phyloP scores from a whole-genome alignment of 1,284 basidiomycete species.

The Fistulina hepatica region DNA sequence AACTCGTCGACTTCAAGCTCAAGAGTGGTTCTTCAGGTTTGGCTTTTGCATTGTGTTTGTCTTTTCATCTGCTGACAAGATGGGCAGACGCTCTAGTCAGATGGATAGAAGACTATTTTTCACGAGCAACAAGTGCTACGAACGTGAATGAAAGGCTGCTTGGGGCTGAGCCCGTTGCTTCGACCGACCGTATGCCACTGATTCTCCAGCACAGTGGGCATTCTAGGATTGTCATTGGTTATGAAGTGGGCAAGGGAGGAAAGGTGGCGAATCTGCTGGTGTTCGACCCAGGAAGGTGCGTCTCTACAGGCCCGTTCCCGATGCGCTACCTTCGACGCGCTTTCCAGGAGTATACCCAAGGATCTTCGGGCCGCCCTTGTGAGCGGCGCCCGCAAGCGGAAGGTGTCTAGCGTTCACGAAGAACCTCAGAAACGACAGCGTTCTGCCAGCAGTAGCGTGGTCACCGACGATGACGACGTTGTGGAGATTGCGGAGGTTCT shows the following conservation, averaged over 20 bases:
- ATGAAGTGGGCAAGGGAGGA: constrained; percentile 52
- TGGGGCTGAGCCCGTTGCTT: constrained; percentile 37
- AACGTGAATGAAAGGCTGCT: constrained; percentile 39
- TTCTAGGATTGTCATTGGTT: constrained; percentile 77
- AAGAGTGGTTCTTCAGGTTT: constrained; percentile 28
- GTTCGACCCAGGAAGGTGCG: constrained; percentile 72
- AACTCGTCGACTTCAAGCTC: constrained; percentile 53
- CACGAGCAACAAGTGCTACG: constrained; percentile 25
- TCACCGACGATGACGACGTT: constrained; percentile 12
- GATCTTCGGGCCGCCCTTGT: too few relatives aligned
- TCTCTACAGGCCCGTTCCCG: constrained; percentile 4
- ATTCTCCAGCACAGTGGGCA: constrained; percentile 76
- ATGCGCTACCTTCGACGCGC: constrained; percentile 8
- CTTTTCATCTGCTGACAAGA: constrained; percentile 21
- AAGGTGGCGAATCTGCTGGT: constrained; percentile 47
- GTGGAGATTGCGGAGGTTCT: too few relatives aligned
- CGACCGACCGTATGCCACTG: constrained; percentile 61
- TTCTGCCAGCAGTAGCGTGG: background rate
- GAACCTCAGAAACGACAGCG: background rate
- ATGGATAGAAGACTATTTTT: constrained; percentile 63
- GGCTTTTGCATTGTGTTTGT: constrained; percentile 1
- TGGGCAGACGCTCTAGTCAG: constrained; percentile 34
- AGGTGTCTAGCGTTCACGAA: constrained; percentile 1
- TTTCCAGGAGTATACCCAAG: constrained; percentile 15
- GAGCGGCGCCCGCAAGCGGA: constrained; percentile 23